Base-by-base conservation (phyloP, 2,329 filamentous ascomycete species). In the Talaromyces funiculosus region DNA sequence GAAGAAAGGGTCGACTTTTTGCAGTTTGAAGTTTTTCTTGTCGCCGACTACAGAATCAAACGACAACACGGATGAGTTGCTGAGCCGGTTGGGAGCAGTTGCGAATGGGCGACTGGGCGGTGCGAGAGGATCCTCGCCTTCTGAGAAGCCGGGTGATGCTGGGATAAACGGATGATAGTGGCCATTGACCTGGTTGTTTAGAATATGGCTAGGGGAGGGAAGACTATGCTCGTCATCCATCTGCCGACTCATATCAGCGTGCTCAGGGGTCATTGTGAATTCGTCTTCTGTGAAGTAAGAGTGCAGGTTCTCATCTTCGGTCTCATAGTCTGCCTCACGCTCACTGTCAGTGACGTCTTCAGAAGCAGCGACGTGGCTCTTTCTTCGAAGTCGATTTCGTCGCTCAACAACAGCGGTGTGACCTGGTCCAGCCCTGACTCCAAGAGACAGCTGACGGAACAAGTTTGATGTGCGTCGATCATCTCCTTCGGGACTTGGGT, bases 1-100 rank as follows among this genome's bases (percentile, higher is more conserved):
- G 73, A 89, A 89, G 74, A 84, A 86, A 2, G 85, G 86, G 65
- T 86, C 84, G 0, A 88, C 83, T 60, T 87, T 85, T 68, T 88
- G 86, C 16, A 87, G 78, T 63, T 83, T 81, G 68, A 82, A 85
- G 66, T 86, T 81, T 57, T 81, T 82, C 68, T 85, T 85, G 61
- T 84, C 83, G 18, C 84, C 83, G 26, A 86, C 78, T 31, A 88
- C 79, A 2, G 78, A 78, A 57, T 84, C 77, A 3, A 86, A 75
- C 29, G 82, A 85, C 26, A 87, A 75, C 3, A 76, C 74, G 1
- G 80, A 82, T 47, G 74, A 71, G 62, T 72, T 76, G 62, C 73
- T 75, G 38, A 77, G 68, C 37, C 72, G 69, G 47, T 69, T 72
- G 16, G 67, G 66, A 37, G 71, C 64, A 31, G 71, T 68, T 7